Evolutionary conservation across 2,329 filamentous ascomycete species (phyloP).

Genomic region (Coleophoma eucalyptorum): DNA sequence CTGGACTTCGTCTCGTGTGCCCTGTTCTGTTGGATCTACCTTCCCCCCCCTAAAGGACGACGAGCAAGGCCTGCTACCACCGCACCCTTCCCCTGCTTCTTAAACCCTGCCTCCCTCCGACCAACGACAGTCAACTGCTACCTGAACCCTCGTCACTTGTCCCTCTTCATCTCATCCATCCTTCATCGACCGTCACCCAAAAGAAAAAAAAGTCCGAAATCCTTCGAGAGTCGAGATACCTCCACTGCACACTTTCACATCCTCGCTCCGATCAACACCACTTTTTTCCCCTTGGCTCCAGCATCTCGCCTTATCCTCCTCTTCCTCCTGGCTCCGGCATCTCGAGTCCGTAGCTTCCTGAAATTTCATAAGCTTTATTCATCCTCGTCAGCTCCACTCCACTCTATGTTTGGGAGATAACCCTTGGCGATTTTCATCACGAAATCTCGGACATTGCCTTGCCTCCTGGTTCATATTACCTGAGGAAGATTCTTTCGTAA

Average conservation of each 20-base stretch:
- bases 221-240: neutral
- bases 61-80: too few relatives aligned
- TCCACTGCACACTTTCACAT: slow-evolving; percentile 5
- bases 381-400: slow-evolving; percentile 21
- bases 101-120: neutral
- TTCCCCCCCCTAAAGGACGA: too few relatives aligned
- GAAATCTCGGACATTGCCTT: slow-evolving; percentile 27
- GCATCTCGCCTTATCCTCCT: neutral
- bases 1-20: too few relatives aligned
- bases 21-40: too few relatives aligned
- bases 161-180: neutral
- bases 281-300: slow-evolving; percentile 3
- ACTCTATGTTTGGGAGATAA: slow-evolving; percentile 18
- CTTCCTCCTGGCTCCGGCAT: slow-evolving; percentile 10
- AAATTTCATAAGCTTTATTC: slow-evolving; percentile 14
- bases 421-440: slow-evolving; percentile 15
- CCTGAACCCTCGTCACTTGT: neutral
- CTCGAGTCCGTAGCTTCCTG: slow-evolving; percentile 3
- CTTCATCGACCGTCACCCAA: too few relatives aligned
- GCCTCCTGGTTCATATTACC: slow-evolving; percentile 3
- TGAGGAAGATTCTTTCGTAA: slow-evolving; percentile 18
- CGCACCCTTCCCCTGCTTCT: too few relatives aligned
- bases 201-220: too few relatives aligned
- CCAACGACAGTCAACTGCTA: neutral
- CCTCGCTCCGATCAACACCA: slow-evolving; percentile 4